Conservation (phyloP, 2,329 filamentous ascomycete species). For the Phaeoacremonium minimum region DNA sequence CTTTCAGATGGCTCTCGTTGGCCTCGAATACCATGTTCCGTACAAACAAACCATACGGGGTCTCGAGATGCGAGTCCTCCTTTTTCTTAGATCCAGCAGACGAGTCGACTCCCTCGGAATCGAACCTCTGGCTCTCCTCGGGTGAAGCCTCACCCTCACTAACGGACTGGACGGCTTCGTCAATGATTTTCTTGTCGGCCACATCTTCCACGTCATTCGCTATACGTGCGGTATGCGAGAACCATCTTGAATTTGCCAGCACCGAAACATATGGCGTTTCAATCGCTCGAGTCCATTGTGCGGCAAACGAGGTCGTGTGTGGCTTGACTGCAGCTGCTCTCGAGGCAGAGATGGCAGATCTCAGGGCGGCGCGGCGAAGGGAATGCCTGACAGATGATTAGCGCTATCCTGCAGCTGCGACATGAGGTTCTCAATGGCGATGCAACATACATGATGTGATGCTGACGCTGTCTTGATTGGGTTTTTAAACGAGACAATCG, state of each 20-base stretch:
- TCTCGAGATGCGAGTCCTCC: slow-evolving; percentile 4
- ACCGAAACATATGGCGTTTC: slow-evolving; percentile 6
- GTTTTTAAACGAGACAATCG: too few species aligned
- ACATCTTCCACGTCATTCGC: slow-evolving; percentile 11
- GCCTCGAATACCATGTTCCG: slow-evolving; percentile 30
- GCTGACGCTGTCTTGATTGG: too few species aligned
- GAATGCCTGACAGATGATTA: too few species aligned
- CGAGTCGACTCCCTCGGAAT: background rate
- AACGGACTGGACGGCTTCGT: slow-evolving; percentile 6
- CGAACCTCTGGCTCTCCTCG: background rate
- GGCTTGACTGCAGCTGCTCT: slow-evolving; percentile 15
- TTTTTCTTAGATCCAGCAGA: background rate
- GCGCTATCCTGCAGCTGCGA: too few species aligned
- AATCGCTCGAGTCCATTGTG: slow-evolving; percentile 11
- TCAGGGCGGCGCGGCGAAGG: slow-evolving; percentile 24
- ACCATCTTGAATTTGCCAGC: slow-evolving; percentile 18
- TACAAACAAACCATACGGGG: slow-evolving; percentile 20
- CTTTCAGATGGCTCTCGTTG: slow-evolving; percentile 24
- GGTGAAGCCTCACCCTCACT: slow-evolving; percentile 1
- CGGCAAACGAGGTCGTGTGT: slow-evolving; percentile 15
- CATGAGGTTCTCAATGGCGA: too few species aligned
- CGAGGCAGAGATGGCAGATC: slow-evolving; percentile 23
- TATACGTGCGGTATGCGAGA: slow-evolving; percentile 21
- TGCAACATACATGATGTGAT: too few species aligned
- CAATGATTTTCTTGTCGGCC: slow-evolving; percentile 1